Percentiles rank a stretch among this genome's conserved stretches.
Conservation (phyloP, 2,329 filamentous ascomycete genomes). For the Aureobasidium mangrovei region DNA sequence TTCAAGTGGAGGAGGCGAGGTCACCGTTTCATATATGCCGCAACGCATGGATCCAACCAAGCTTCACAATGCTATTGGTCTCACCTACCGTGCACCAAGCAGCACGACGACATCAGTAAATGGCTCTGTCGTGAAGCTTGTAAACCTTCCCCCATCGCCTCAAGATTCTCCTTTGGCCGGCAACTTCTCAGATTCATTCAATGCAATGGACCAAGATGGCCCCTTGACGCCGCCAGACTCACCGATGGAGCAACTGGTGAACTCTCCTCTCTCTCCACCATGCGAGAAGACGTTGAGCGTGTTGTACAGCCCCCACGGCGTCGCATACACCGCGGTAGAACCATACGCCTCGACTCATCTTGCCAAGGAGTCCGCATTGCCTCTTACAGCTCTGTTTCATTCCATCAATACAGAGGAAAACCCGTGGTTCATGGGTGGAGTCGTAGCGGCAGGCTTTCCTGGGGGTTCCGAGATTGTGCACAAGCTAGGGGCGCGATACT, state of each 20-base stretch:
- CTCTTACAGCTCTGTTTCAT: constrained; percentile 56
- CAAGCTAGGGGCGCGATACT: constrained; percentile 45
- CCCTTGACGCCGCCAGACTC: constrained; percentile 1
- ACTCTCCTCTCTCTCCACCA: constrained; percentile 26
- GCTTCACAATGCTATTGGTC: constrained; percentile 58
- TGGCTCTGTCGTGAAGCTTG: constrained; percentile 30
- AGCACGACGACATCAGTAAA: constrained; percentile 28
- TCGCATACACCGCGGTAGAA: constrained; percentile 44
- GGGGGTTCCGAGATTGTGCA: constrained; percentile 49
- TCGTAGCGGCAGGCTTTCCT: constrained; percentile 48
- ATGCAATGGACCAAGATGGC: neutral
- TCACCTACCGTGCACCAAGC: constrained; percentile 58
- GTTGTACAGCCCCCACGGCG: constrained; percentile 57
- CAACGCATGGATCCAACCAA: constrained; percentile 53
- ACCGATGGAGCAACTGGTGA: constrained; percentile 16
- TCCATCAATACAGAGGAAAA: constrained; percentile 52
- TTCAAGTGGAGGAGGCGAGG: constrained; percentile 51
- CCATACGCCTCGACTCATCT: constrained; percentile 52
- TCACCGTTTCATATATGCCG: constrained; percentile 60
- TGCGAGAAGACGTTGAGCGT: constrained; percentile 46
- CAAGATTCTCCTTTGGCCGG: constrained; percentile 13
- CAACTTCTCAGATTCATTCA: neutral
- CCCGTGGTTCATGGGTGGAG: constrained; percentile 54
- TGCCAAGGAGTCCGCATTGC: constrained; percentile 45
- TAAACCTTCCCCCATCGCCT: constrained; percentile 26